Base-by-base conservation (phyloP, 331 rosid species). In the Quercus tomentella region DNA sequence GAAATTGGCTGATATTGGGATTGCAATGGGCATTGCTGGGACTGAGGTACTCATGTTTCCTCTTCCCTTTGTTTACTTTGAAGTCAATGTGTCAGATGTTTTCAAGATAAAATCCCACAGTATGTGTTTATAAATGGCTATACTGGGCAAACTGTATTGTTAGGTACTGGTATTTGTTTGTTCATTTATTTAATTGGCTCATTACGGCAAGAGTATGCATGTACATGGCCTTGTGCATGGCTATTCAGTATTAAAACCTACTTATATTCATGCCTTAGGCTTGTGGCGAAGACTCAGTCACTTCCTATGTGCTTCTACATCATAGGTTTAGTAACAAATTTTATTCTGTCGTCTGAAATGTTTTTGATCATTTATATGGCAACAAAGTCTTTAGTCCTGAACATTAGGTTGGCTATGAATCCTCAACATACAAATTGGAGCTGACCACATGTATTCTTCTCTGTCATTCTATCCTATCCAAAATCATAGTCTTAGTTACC, bases 1-100 rank as follows among this genome's bases (percentile, higher is more conserved):
- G 84, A 92, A 92, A 84, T 89, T 92, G 75, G 97, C 96, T 75
- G 97, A 92, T 81, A 92, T 92, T 66, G 97, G 97, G 58, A 60
- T 92, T 85, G 97, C 97, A 72, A 92, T 92, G 96, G 97, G 96
- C 68, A 91, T 92, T 79, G 80, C 97, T 70, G 97, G 97, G 79
- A 92, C 97, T 7, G 97, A 92, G 96, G 97, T 91, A 85, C 70
- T 63, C 45, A 4, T 4, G 66, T 23, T 60, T 60, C 28, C 66
- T 60, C 66, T 60, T 22, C 54, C 54, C 18, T 12, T 49, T 49
- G 54, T 49, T 49, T 49, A 49, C 54, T 12, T 49, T 49, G 54
- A 49, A 49, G 54, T 60, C 66, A 8, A 8, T 23, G 31, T 60
- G 14, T 60, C 4, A 28, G 66, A 60, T 9, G 14, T 60, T 22